Percentiles rank a stretch among this genome's conserved stretches.
Evolutionary conservation across 176 grass and related monocot species (phyloP).

Genomic region (Avena atlantica): DNA sequence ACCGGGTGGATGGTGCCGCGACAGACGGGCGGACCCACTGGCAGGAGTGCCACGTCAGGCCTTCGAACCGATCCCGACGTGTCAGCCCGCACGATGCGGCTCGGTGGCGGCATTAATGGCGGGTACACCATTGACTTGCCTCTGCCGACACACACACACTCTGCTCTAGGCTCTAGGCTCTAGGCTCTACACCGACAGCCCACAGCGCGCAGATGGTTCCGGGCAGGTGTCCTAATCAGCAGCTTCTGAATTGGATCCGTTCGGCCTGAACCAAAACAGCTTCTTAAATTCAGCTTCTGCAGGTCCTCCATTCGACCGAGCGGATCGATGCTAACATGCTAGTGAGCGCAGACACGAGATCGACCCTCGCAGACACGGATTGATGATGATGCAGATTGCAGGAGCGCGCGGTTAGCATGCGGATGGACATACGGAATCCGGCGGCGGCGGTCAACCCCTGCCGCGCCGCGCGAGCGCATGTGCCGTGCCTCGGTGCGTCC

Average conservation of each 20-base stretch:
- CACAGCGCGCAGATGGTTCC: not conserved
- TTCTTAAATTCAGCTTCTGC: not conserved
- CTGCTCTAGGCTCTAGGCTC: not conserved
- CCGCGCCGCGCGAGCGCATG: not conserved
- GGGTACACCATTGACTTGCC: not conserved
- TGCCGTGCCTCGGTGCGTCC: too few relatives aligned
- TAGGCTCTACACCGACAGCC: not conserved
- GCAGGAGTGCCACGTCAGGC: not conserved
- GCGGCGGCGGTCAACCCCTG: not conserved
- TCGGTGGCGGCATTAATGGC: not conserved
- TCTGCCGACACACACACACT: not conserved
- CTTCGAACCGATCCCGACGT: not conserved
- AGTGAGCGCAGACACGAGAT: too few relatives aligned
- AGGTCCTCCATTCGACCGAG: not conserved
- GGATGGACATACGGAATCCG: not conserved
- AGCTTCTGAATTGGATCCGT: not conserved
- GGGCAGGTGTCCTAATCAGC: not conserved
- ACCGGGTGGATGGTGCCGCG: not conserved
- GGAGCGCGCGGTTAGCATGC: too few relatives aligned
- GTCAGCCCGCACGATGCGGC: not conserved
- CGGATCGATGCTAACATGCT: too few relatives aligned
- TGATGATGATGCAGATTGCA: too few relatives aligned
- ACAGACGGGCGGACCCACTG: not conserved
- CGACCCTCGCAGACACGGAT: too few relatives aligned
- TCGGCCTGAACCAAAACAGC: not conserved